Conservation (phyloP, 495 filamentous ascomycete genomes). For the Daldinia concentrica region DNA sequence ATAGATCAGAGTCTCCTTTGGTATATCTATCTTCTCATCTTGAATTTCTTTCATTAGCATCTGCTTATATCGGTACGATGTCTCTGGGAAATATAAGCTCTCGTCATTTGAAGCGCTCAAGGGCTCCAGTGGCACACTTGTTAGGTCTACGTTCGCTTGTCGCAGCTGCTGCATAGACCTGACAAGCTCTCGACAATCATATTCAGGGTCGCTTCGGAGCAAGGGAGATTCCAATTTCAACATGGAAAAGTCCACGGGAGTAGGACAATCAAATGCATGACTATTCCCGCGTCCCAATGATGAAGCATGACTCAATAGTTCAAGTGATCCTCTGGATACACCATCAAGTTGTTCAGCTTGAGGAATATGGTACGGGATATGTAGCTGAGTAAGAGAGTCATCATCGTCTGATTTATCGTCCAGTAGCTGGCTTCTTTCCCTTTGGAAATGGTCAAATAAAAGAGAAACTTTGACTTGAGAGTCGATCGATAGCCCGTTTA, state of each 20-base stretch:
- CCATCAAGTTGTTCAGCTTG: constrained; percentile 43
- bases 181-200: constrained; percentile 52
- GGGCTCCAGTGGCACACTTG: constrained; percentile 58
- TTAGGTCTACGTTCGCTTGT: constrained; percentile 47
- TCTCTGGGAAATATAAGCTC: constrained; percentile 58
- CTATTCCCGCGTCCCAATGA: constrained; percentile 18
- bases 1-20: constrained; percentile 50
- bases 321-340: constrained; percentile 36
- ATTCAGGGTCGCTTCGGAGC: constrained; percentile 59
- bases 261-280: constrained; percentile 24
- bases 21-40: constrained; percentile 57
- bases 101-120: constrained; percentile 60
- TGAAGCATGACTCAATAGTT: constrained; percentile 39
- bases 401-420: constrained; percentile 27
- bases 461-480: constrained; percentile 37
- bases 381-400: constrained; percentile 40
- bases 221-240: constrained; percentile 63
- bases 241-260: constrained; percentile 18
- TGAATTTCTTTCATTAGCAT: constrained; percentile 39
- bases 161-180: constrained; percentile 45
- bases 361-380: constrained; percentile 26
- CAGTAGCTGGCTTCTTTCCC: constrained; percentile 5
- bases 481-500: constrained; percentile 52
- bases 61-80: constrained; percentile 37
- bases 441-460: constrained; percentile 18